Percentiles rank a stretch among this genome's conserved stretches.
Evolutionary conservation across 1,284 basidiomycete genomes (phyloP).

Genomic region (Pulchroboletus neoregius): DNA sequence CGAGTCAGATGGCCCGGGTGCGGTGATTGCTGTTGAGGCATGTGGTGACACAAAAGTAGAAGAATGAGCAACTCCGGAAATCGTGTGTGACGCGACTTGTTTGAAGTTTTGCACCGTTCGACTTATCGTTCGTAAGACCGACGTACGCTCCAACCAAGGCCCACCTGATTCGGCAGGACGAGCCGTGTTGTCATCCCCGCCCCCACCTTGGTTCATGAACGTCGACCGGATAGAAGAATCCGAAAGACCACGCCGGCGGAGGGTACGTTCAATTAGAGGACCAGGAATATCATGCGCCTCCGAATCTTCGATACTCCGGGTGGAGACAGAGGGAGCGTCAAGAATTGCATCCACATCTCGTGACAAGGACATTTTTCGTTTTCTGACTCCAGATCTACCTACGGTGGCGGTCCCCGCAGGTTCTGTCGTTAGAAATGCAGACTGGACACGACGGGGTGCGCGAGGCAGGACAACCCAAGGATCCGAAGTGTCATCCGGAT

Average conservation of each 20-base stretch:
- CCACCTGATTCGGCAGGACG: constrained; percentile 5
- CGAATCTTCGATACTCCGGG: constrained; percentile 25
- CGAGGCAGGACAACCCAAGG: constrained; percentile 66
- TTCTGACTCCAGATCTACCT: constrained; percentile 23
- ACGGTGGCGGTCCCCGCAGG: constrained; percentile 20
- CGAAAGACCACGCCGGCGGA: constrained; percentile 76
- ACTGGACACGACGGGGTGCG: constrained; percentile 36
- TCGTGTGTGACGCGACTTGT: constrained; percentile 34
- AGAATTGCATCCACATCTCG: constrained; percentile 76
- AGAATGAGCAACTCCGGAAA: constrained; percentile 22
- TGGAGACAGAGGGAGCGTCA: constrained; percentile 45
- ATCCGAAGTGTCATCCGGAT: constrained; percentile 40
- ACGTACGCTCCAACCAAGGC: constrained; percentile 22
- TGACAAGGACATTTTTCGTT: constrained; percentile 43
- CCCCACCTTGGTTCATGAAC: constrained; percentile 52
- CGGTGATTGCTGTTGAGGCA: neutral
- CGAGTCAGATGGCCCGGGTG: constrained; percentile 1
- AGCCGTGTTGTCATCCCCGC: constrained; percentile 15
- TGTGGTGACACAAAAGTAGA: constrained; percentile 5
- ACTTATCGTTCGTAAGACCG: constrained; percentile 33
- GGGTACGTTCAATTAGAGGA: constrained; percentile 59
- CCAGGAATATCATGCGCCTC: constrained; percentile 39
- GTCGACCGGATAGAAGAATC: constrained; percentile 90
- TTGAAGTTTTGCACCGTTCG: constrained; percentile 35
- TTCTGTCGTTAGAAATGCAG: constrained; percentile 26